phyloP scores from a whole-genome alignment of 495 filamentous ascomycete genomes.

The Neurospora sp. region DNA sequence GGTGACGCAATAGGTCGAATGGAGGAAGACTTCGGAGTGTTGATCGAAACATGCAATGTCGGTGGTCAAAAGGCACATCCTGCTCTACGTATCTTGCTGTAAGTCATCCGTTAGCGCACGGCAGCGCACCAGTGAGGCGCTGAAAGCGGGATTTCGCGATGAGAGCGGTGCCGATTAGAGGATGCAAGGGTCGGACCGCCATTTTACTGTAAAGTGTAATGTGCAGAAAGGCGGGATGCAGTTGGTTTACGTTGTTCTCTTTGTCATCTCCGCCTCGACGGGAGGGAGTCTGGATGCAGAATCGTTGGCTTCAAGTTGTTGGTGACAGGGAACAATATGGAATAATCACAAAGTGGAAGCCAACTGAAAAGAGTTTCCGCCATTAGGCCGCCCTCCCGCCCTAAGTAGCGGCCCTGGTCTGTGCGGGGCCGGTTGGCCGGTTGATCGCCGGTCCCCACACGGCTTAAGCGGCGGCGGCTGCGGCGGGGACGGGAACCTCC shows the following conservation, averaged over 20 bases:
- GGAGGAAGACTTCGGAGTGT: not conserved
- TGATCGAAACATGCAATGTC: not conserved
- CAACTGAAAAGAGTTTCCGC: not conserved
- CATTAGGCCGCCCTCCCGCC: not conserved
- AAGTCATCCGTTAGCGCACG: not conserved
- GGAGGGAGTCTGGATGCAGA: not conserved
- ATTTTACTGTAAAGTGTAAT: not conserved
- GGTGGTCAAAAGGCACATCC: not conserved
- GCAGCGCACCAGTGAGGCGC: not conserved
- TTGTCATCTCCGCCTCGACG: not conserved
- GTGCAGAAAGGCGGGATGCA: not conserved
- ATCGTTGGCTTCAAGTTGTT: not conserved
- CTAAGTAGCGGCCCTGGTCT: not conserved
- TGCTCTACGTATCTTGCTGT: not conserved
- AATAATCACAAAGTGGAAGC: not conserved
- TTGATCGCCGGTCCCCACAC: not conserved
- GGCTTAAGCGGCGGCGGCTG: not conserved
- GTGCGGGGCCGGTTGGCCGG: not conserved
- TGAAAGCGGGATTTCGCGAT: not conserved
- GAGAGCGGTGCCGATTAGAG: not conserved
- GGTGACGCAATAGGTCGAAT: not conserved
- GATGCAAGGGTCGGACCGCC: not conserved
- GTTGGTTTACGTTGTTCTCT: not conserved
- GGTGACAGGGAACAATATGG: not conserved
- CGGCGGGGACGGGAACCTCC: not conserved